phyloP scores from a whole-genome alignment of 371 early-diverging fungal genomes.

The Mucor plumbeus region DNA sequence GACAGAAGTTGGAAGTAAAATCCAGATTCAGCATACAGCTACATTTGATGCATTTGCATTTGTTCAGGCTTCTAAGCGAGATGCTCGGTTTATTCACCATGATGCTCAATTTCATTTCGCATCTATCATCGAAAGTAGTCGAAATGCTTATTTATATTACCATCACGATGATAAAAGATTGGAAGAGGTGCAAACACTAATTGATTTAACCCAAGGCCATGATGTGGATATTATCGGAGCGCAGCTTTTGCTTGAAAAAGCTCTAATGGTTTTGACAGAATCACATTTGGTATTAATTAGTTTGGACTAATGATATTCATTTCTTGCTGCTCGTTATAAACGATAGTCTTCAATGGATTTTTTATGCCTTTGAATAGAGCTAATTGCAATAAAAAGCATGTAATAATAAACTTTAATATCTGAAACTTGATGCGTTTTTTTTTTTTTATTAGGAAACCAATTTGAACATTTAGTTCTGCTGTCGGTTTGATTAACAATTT shows the following conservation, averaged over 20 bases:
- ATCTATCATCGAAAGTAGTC: conserved; percentile 70
- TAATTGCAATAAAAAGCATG: too few relatives aligned
- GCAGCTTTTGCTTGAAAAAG: conserved; percentile 45
- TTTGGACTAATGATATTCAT: background rate
- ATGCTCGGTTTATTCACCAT: conserved; percentile 22
- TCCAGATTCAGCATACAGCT: conserved; percentile 51
- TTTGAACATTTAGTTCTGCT: too few relatives aligned
- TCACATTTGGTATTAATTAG: conserved; percentile 39
- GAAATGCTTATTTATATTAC: conserved; percentile 74
- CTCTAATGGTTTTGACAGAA: conserved; percentile 57
- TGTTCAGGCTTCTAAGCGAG: conserved; percentile 53
- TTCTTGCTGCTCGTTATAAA: too few relatives aligned
- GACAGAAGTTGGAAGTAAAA: conserved; percentile 19
- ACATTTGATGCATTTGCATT: conserved; percentile 81
- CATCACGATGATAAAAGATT: conserved; percentile 41
- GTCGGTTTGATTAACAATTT: too few relatives aligned
- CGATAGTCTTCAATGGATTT: too few relatives aligned
- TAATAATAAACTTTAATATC: too few relatives aligned
- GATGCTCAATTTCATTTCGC: conserved; percentile 34
- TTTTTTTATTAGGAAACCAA: too few relatives aligned
- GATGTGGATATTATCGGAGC: conserved; percentile 55
- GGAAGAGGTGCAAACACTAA: conserved; percentile 43
- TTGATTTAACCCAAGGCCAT: conserved; percentile 46
- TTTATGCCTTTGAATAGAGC: too few relatives aligned
- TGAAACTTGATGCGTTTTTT: too few relatives aligned